phyloP scores from a whole-genome alignment of 2,329 filamentous ascomycete species.

The Pyrenochaeta sp. region DNA sequence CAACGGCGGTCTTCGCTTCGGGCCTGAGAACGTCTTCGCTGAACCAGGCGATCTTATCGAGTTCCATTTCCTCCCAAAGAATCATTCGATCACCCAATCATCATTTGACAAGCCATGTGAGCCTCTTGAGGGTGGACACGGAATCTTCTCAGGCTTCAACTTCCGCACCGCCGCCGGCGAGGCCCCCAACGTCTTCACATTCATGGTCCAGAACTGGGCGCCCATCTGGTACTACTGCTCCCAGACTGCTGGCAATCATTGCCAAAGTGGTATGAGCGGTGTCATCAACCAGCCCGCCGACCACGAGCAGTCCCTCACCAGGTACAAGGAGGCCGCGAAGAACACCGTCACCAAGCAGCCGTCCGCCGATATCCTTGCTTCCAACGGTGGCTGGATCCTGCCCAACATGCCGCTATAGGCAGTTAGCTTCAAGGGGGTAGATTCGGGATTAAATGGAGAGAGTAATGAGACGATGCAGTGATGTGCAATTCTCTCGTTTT shows the following conservation, averaged over 20 bases:
- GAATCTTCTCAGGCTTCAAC: slow-evolving; percentile 69
- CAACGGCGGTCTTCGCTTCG: slow-evolving; percentile 40
- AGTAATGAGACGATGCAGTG: no score
- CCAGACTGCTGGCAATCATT: slow-evolving; percentile 68
- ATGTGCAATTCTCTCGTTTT: no score
- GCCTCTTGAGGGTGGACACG: slow-evolving; percentile 61
- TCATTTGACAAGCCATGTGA: slow-evolving; percentile 73
- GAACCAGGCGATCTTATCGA: slow-evolving; percentile 49
- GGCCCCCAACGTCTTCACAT: slow-evolving; percentile 63
- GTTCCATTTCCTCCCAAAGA: slow-evolving; percentile 61
- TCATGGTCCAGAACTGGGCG: slow-evolving; percentile 70
- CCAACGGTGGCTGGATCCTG: slow-evolving; percentile 31
- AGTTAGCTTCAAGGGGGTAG: no score
- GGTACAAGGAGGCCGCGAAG: slow-evolving; percentile 37
- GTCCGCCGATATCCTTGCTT: slow-evolving; percentile 17
- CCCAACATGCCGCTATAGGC: slow-evolving; percentile 34
- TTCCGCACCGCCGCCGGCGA: slow-evolving; percentile 55
- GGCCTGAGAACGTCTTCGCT: slow-evolving; percentile 43
- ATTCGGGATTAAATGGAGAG: no score
- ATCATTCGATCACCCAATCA: slow-evolving; percentile 80
- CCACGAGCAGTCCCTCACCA: slow-evolving; percentile 31
- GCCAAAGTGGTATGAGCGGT: slow-evolving; percentile 75
- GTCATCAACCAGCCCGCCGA: slow-evolving; percentile 67
- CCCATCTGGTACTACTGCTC: slow-evolving; percentile 84
- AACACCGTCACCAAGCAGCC: slow-evolving; percentile 31